Evolutionary conservation across 192 early-diverging fungal species (phyloP).

Genomic region (Mortierella claussenii): DNA sequence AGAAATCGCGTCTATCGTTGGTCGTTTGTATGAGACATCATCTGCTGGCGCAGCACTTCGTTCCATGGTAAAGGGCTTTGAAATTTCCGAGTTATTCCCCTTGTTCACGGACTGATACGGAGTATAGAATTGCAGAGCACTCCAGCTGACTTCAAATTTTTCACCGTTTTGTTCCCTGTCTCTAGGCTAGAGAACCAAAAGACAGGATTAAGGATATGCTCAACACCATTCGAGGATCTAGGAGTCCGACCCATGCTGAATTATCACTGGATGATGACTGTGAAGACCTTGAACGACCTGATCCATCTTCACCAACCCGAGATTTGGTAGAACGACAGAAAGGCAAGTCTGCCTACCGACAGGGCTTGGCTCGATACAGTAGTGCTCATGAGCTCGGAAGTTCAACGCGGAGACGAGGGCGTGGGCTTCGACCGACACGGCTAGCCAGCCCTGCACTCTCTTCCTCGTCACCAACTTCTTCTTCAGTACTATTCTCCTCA

Average conservation of each 20-base stretch:
- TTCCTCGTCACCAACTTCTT: background rate
- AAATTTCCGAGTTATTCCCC: background rate
- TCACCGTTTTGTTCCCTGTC: background rate
- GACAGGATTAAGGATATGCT: constrained; percentile 41
- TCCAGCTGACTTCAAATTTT: too few species aligned
- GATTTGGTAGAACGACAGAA: constrained; percentile 17
- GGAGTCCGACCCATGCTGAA: background rate
- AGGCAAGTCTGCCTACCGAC: background rate
- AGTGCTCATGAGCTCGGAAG: constrained; percentile 11
- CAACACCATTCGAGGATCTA: constrained; percentile 22
- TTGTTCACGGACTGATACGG: too few species aligned
- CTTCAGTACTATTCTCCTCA: too few species aligned
- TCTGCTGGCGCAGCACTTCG: constrained; percentile 26
- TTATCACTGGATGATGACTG: constrained; percentile 7
- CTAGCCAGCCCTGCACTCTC: background rate
- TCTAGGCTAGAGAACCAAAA: constrained; percentile 12
- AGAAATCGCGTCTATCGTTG: constrained; percentile 45
- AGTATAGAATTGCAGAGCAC: too few species aligned
- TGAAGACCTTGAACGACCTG: constrained; percentile 13
- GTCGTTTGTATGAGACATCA: constrained; percentile 25
- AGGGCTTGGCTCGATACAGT: constrained; percentile 1
- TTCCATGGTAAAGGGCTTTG: constrained; percentile 18
- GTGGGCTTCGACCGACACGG: background rate
- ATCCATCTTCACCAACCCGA: constrained; percentile 36
- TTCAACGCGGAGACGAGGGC: constrained; percentile 2